phyloP scores from a whole-genome alignment of 2,329 filamentous ascomycete species.

The Aureobasidium sp. region DNA sequence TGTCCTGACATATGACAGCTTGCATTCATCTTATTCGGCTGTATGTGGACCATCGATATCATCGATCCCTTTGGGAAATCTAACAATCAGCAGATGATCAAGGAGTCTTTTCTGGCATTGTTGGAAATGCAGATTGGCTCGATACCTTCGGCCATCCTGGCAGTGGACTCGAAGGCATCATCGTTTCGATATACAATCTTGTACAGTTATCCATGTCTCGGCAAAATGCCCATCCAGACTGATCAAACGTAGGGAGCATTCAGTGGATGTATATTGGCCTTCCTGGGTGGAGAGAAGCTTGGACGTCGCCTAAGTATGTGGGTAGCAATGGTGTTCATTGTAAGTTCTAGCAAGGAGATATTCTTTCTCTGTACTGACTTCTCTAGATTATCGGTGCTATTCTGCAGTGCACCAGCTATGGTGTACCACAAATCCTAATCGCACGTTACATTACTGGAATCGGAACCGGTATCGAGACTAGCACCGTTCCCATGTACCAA shows the following conservation, averaged over 20 bases:
- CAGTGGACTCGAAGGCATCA: constrained; percentile 33
- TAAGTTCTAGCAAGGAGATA: neutral
- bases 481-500: constrained; percentile 37
- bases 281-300: constrained; percentile 29
- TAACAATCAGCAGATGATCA: constrained; percentile 18
- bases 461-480: constrained; percentile 37
- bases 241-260: constrained; percentile 19
- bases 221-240: neutral
- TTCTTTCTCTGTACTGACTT: neutral
- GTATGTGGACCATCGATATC: constrained; percentile 17
- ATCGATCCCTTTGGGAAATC: neutral
- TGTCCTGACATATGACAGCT: constrained; percentile 7
- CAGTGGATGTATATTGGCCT: constrained; percentile 29
- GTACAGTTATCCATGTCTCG: constrained; percentile 15
- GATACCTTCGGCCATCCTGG: constrained; percentile 32
- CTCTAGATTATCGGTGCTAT: constrained; percentile 32
- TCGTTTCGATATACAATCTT: constrained; percentile 35
- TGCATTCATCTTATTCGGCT: constrained; percentile 26
- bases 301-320: constrained; percentile 32
- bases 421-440: constrained; percentile 37
- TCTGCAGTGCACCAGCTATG: constrained; percentile 37
- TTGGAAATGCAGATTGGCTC: constrained; percentile 32
- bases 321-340: constrained; percentile 36
- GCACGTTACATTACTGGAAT: constrained; percentile 41
- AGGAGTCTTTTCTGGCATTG: constrained; percentile 32